These are phyloP conservation scores for Pulveroboletus sp. DNA, from an alignment of 768 basidiomycete species.

Conservation along the genomic window DNA sequence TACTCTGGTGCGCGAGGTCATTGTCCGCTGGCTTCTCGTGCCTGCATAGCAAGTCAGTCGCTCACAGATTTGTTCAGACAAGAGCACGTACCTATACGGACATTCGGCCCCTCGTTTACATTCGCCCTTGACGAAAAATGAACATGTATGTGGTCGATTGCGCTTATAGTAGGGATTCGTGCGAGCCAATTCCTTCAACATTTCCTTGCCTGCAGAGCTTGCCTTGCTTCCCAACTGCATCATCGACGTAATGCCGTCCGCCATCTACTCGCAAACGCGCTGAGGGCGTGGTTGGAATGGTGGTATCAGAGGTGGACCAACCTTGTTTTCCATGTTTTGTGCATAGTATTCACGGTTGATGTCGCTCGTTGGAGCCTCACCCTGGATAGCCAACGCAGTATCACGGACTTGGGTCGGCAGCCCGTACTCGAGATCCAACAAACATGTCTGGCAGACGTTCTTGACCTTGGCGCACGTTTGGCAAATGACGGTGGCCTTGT, in stretches of 20 bases:
- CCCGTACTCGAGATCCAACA: constrained; percentile 94
- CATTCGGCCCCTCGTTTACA: constrained; percentile 90
- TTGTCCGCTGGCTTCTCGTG: constrained; percentile 87
- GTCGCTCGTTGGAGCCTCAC: constrained; percentile 91
- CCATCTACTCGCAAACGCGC: constrained; percentile 45
- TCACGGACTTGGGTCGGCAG: constrained; percentile 96
- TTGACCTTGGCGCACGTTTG: constrained; percentile 96
- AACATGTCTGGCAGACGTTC: constrained; percentile 96
- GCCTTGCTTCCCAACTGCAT: constrained; percentile 54
- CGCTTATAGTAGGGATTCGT: constrained; percentile 98
- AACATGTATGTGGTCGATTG: constrained; percentile 90
- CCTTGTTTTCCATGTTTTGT: constrained; percentile 87
- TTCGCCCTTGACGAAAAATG: constrained; percentile 93
- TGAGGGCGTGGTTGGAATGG: not conserved
- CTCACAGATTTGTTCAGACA: not conserved
- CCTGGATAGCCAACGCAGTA: constrained; percentile 81
- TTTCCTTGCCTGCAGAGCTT: constrained; percentile 85
- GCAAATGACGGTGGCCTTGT: constrained; percentile 95
- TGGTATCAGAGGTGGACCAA: constrained; percentile 19
- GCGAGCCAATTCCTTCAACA: constrained; percentile 91
- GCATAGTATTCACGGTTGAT: constrained; percentile 96
- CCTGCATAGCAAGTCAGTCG: constrained; percentile 34
- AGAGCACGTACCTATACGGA: constrained; percentile 63
- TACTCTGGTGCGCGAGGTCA: constrained; percentile 84
- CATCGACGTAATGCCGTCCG: constrained; percentile 58